These are phyloP conservation scores for Capsella rubella DNA, from an alignment of 441 rosid genomes.

Conservation along the genomic window DNA sequence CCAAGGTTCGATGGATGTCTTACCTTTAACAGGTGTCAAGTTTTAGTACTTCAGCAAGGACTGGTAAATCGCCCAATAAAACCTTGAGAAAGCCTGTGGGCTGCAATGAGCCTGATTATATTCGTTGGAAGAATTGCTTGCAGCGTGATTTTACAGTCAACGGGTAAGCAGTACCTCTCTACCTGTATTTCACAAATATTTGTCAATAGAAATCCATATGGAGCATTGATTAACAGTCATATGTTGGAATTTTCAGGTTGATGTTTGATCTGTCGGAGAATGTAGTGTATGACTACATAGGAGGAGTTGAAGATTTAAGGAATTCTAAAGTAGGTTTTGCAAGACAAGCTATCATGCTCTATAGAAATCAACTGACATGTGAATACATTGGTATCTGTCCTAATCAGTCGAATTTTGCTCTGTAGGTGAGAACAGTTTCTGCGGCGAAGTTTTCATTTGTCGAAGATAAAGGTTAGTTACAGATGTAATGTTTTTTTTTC, in stretches of 20 bases:
- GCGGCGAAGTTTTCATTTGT: constrained; percentile 50
- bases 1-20: constrained; percentile 13
- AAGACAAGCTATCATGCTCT: constrained; percentile 18
- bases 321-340: constrained; percentile 50
- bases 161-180: constrained; percentile 39
- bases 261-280: constrained; percentile 53
- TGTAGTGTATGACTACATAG: constrained; percentile 54
- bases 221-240: constrained; percentile 2
- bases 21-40: constrained; percentile 47
- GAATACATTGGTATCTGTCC: constrained; percentile 24
- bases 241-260: constrained; percentile 45
- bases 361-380: constrained; percentile 19
- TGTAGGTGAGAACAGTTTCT: constrained; percentile 50
- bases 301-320: constrained; percentile 55
- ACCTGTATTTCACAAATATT: background rate
- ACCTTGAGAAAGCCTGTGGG: constrained; percentile 48
- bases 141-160: constrained; percentile 58
- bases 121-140: constrained; percentile 54
- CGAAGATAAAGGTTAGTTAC: constrained; percentile 47
- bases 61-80: constrained; percentile 37
- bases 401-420: constrained; percentile 26
- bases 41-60: constrained; percentile 51
- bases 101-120: constrained; percentile 49
- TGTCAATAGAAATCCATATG: background rate
- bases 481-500: constrained; percentile 21